Percentiles rank a stretch among this genome's conserved stretches.
Conservation (phyloP, 73 alveolate species). For the Blepharisma stoltei region DNA sequence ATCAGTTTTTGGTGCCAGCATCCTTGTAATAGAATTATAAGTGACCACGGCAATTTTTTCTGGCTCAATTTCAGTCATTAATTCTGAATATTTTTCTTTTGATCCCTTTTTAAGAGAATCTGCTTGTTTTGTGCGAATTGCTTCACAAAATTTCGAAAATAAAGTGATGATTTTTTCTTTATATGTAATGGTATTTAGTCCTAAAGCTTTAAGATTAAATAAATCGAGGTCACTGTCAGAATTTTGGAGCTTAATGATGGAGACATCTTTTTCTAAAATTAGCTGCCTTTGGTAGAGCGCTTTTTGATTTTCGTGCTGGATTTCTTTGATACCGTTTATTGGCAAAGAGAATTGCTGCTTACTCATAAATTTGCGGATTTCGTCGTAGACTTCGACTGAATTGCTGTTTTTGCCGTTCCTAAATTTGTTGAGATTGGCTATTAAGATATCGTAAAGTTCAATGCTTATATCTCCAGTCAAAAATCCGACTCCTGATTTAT, state of each 20-base stretch:
- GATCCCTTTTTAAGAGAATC: slow-evolving; percentile 35
- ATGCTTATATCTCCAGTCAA: slow-evolving; percentile 65
- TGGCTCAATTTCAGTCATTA: slow-evolving; percentile 59
- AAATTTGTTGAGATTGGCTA: slow-evolving; percentile 24
- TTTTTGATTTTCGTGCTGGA: slow-evolving; percentile 69
- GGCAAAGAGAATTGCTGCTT: slow-evolving; percentile 71
- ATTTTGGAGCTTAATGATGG: slow-evolving; percentile 64
- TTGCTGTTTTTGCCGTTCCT: slow-evolving; percentile 6
- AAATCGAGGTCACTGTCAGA: slow-evolving; percentile 59
- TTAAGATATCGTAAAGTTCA: slow-evolving; percentile 31
- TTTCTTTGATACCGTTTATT: slow-evolving; percentile 65
- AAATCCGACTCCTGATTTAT: slow-evolving; percentile 76
- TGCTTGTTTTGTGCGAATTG: slow-evolving; percentile 50
- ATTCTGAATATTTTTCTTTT: slow-evolving; percentile 41
- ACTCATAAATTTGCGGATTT: slow-evolving; percentile 34
- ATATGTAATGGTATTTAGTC: slow-evolving; percentile 60
- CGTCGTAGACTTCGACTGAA: slow-evolving; percentile 21
- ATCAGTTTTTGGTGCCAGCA: not conserved
- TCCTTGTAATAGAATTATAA: not conserved
- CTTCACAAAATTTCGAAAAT: slow-evolving; percentile 54
- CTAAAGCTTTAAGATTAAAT: slow-evolving; percentile 61
- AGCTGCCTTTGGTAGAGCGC: slow-evolving; percentile 72
- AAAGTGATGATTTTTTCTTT: slow-evolving; percentile 67
- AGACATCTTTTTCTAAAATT: slow-evolving; percentile 66
- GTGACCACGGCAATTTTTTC: slow-evolving; percentile 34